Percentiles rank a stretch among this genome's conserved stretches.
Evolutionary conservation across 2,329 filamentous ascomycete species (phyloP).

Genomic region (Didymella pomorum): DNA sequence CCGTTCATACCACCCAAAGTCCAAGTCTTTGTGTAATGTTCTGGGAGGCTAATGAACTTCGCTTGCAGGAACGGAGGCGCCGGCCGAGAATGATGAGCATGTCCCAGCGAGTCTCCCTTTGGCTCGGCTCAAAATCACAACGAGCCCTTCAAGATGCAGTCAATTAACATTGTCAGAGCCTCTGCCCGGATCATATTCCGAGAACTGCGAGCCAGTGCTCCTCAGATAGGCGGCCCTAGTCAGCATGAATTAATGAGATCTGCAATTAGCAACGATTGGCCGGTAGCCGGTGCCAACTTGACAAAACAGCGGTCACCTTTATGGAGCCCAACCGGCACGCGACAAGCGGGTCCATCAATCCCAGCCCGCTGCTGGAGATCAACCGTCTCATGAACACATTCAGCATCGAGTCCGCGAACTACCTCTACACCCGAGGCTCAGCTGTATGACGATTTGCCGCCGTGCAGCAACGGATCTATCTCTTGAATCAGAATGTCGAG

Average conservation of each 20-base stretch:
- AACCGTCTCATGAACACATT: conserved; percentile 6
- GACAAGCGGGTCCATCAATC: conserved; percentile 8
- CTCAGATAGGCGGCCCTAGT: conserved; percentile 9
- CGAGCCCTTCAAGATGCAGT: not conserved
- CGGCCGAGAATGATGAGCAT: conserved; percentile 4
- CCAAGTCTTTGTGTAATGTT: conserved; percentile 9
- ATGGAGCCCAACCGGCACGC: conserved; percentile 16
- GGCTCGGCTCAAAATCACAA: conserved; percentile 3
- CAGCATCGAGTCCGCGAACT: conserved; percentile 5
- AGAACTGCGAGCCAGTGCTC: conserved; percentile 18
- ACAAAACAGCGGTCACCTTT: conserved; percentile 19
- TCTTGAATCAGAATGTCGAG: conserved; percentile 3
- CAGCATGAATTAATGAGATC: conserved; percentile 14
- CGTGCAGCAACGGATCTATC: not conserved
- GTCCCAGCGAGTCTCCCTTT: conserved; percentile 7
- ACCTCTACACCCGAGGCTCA: not conserved
- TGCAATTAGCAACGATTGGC: conserved; percentile 6
- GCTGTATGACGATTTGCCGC: not conserved
- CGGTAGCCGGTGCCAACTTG: conserved; percentile 2
- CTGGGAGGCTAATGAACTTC: conserved; percentile 9
- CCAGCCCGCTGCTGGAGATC: conserved; percentile 1
- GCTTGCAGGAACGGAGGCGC: conserved; percentile 8
- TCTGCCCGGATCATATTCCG: conserved; percentile 1
- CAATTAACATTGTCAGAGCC: conserved; percentile 7
- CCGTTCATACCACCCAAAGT: conserved; percentile 9